A percentile compares a stretch with the other conserved stretches of the same genome.
Conservation (phyloP, 345 rosid genomes). For the Nasturtium officinale region DNA sequence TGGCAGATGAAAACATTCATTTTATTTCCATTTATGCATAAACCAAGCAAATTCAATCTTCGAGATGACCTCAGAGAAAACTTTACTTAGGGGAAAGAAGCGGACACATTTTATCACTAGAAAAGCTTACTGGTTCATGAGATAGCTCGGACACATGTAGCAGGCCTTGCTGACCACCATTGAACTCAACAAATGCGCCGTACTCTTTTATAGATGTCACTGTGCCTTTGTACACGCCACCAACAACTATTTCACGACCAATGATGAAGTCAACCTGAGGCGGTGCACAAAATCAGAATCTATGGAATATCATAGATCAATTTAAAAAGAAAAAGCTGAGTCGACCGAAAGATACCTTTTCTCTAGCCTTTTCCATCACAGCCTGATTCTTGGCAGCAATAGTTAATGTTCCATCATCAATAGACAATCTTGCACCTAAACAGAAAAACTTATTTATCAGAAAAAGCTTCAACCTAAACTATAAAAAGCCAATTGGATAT, state of each 20-base stretch:
- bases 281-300: constrained; percentile 32
- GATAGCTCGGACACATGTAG: constrained; percentile 94
- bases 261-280: constrained; percentile 73
- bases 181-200: constrained; percentile 96
- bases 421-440: constrained; percentile 75
- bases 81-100: not conserved
- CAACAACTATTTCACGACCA: constrained; percentile 89
- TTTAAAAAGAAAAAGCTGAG: constrained; percentile 1
- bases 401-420: constrained; percentile 81
- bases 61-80: not conserved
- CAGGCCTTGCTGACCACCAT: constrained; percentile 93
- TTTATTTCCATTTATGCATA: not conserved
- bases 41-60: not conserved
- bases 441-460: not conserved
- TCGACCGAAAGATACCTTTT: constrained; percentile 56
- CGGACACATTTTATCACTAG: constrained; percentile 3
- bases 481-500: not conserved
- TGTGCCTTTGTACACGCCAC: constrained; percentile 82
- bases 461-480: constrained; percentile 8
- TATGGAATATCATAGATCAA: not conserved
- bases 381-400: constrained; percentile 75
- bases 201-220: constrained; percentile 91
- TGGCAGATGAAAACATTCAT: not conserved
- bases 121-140: constrained; percentile 74
- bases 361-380: constrained; percentile 78